Evolutionary conservation across 2,329 filamentous ascomycete species (phyloP).

Genomic region (Apiospora saccharicola): DNA sequence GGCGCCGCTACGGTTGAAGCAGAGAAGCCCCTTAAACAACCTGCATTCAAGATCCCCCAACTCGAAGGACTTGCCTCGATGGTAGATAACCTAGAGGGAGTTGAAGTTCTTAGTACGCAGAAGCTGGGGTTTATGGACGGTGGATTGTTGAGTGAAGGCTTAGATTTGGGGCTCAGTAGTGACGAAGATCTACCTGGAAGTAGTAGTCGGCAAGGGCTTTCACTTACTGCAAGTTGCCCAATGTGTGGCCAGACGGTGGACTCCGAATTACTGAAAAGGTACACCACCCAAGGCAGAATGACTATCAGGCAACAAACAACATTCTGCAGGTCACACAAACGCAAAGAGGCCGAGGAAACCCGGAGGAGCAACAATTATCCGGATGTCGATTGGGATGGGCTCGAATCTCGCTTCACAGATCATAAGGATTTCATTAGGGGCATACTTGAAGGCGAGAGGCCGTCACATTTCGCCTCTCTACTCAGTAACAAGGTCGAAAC

Average conservation of each 20-base stretch:
- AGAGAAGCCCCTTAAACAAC: slow-evolving; percentile 31
- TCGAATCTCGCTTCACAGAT: slow-evolving; percentile 64
- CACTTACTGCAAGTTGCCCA: slow-evolving; percentile 60
- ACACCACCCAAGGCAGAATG: slow-evolving; percentile 56
- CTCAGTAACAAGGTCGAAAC: slow-evolving; percentile 62
- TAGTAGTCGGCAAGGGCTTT: slow-evolving; percentile 29
- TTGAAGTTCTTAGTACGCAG: slow-evolving; percentile 24
- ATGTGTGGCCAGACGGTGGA: slow-evolving; percentile 71
- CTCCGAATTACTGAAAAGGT: slow-evolving; percentile 58
- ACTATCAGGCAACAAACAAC: slow-evolving; percentile 64
- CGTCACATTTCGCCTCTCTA: slow-evolving; percentile 67
- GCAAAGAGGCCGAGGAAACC: slow-evolving; percentile 55
- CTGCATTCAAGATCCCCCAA: slow-evolving; percentile 37
- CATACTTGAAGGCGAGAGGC: slow-evolving; percentile 63
- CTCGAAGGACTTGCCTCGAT: slow-evolving; percentile 34
- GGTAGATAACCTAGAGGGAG: background rate
- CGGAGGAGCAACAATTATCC: slow-evolving; percentile 70
- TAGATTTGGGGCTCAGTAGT: slow-evolving; percentile 24
- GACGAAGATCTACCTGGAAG: slow-evolving; percentile 30
- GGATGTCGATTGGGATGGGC: slow-evolving; percentile 69
- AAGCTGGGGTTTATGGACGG: slow-evolving; percentile 22
- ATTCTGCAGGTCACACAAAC: slow-evolving; percentile 72
- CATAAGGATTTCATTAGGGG: slow-evolving; percentile 63
- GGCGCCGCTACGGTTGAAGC: background rate
- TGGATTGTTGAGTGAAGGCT: background rate